These are phyloP conservation scores for Sporodiniella umbellata DNA, from an alignment of 371 early-diverging fungal species.

Conservation along the genomic window DNA sequence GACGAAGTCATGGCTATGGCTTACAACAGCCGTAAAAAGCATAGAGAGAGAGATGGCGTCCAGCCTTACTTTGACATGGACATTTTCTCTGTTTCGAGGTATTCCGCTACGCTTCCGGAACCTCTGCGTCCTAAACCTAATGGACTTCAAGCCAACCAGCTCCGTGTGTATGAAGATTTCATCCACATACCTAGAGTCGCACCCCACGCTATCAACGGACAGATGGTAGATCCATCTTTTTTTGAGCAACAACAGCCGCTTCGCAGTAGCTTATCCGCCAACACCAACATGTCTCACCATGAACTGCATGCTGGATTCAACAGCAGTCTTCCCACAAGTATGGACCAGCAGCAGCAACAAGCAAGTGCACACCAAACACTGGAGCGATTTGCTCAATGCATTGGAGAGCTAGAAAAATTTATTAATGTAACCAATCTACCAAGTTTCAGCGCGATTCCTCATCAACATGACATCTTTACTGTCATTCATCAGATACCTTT, in stretches of 20 bases:
- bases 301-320: conserved; percentile 31
- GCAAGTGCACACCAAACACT: conserved; percentile 54
- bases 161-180: conserved; percentile 79
- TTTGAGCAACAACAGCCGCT: conserved; percentile 13
- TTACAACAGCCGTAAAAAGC: conserved; percentile 74
- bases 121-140: conserved; percentile 76
- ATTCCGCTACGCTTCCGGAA: conserved; percentile 83
- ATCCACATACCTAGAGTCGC: conserved; percentile 46
- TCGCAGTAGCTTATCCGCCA: conserved; percentile 13
- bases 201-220: conserved; percentile 16
- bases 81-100: conserved; percentile 66
- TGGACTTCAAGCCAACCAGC: conserved; percentile 74
- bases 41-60: conserved; percentile 71
- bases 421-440: conserved; percentile 53
- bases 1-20: conserved; percentile 73
- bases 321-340: neutral
- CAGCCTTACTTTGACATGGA: conserved; percentile 89
- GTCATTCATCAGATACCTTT: conserved; percentile 71
- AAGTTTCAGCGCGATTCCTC: conserved; percentile 66
- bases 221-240: conserved; percentile 10
- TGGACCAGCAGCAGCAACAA: conserved; percentile 20
- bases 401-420: conserved; percentile 76
- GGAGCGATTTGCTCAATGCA: conserved; percentile 66
- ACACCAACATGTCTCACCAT: conserved; percentile 24
- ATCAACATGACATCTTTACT: conserved; percentile 73